Base-by-base conservation (phyloP, 805 yeast genomes). In the Ogataea sp. region DNA sequence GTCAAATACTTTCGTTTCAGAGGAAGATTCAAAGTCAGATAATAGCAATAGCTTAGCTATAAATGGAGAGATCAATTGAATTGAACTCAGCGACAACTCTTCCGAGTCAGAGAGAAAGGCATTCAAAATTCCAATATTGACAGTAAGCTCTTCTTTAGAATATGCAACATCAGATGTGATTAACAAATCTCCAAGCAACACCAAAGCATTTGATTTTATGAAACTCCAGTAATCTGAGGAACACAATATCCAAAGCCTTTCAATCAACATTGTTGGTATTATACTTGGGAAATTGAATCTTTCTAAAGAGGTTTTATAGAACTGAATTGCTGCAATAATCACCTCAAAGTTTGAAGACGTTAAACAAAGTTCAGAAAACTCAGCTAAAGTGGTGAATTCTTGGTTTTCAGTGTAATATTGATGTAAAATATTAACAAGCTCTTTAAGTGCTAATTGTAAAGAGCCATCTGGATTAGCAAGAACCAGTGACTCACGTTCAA, bases 41-140 rank as follows among this genome's bases (percentile, higher is more conserved):
- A 7, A 37, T 20, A 24, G 8, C 36, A 42, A 23, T 4, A 35
- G 13, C 14, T 28, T 18, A 1, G 57, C 51, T 4, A 67, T 55
- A 25, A 68, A 55, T 1, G 68, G 56, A 0, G 85, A 84, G 10
- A 78, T 51, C 1, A 73, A 62, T 50, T 75, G 78, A 14, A 80
- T 49, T 0, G 77, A 63, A 3, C 73, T 60, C 16, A 71, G 58
- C 41, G 59, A 64, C n/a, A 75, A 57, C 21, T 68, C 72, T 40
- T 73, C 79, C 33, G 51, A 41, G 3, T 53, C 47, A 24, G 56
- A 53, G n/a, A 62, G 44, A 14, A 59, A 44, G 3, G 49, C 43
- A 24, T 59, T 53, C 30, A 70, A 54, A 13, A 57, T 37, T 2
- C 53, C 42, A 48, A 63, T 51, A 18, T 51, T 50, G 2, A 48